Conservation (phyloP, 306 rosid genomes). For the Prunus mongolica region DNA sequence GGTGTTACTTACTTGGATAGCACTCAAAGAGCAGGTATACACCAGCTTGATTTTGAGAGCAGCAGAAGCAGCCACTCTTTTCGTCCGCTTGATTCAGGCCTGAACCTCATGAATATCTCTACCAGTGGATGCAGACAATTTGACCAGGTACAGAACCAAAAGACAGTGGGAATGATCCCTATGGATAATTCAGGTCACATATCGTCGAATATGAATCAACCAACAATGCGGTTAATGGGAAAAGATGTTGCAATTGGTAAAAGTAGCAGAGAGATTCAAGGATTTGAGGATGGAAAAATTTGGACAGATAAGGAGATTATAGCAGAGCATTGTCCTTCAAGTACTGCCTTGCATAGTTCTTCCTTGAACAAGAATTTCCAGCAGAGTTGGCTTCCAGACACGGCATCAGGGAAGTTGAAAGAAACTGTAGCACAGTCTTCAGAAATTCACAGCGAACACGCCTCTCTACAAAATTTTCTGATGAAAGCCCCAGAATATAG, state of each 20-base stretch:
- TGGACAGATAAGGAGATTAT: constrained; percentile 61
- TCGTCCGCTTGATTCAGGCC: constrained; percentile 39
- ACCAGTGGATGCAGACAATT: constrained; percentile 41
- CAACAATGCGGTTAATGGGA: constrained; percentile 98
- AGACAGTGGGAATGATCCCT: constrained; percentile 24
- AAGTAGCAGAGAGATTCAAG: constrained; percentile 56
- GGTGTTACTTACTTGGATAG: constrained; percentile 46
- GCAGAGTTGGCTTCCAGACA: constrained; percentile 40
- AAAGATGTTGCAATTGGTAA: constrained; percentile 93
- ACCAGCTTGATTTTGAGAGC: constrained; percentile 37
- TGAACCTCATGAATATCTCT: constrained; percentile 28
- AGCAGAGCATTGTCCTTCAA: constrained; percentile 38
- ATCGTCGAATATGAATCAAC: constrained; percentile 47
- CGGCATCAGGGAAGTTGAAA: constrained; percentile 31
- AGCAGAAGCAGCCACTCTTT: constrained; percentile 37
- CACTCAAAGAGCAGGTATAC: constrained; percentile 45
- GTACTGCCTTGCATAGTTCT: constrained; percentile 33
- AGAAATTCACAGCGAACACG: constrained; percentile 33
- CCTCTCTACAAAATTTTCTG: constrained; percentile 25
- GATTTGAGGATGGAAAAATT: constrained; percentile 43
- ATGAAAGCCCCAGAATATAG: constrained; percentile 31
- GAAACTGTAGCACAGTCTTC: constrained; percentile 29
- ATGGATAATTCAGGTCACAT: constrained; percentile 46
- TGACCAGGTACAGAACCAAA: constrained; percentile 41
- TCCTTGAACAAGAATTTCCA: constrained; percentile 39